Evolutionary conservation across 2,329 filamentous ascomycete species (phyloP).

Genomic region (Apiospora koreana): DNA sequence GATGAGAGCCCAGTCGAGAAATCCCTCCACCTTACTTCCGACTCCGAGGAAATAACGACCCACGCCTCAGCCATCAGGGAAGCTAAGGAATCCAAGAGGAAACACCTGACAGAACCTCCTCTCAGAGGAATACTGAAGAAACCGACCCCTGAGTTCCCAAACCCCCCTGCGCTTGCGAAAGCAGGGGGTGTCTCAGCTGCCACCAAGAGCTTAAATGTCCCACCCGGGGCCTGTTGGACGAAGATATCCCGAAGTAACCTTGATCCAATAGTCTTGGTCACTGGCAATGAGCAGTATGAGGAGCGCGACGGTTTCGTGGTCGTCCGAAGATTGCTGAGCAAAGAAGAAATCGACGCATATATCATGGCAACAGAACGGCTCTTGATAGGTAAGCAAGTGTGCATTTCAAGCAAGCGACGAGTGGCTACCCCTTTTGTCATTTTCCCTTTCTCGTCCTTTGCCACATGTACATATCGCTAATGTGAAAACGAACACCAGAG

Average conservation of each 20-base stretch:
- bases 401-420: too few relatives aligned
- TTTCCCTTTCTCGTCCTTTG: neutral
- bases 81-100: neutral
- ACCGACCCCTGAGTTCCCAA: conserved; percentile 80
- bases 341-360: conserved; percentile 87
- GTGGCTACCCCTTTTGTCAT: neutral
- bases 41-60: too few relatives aligned
- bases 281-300: conserved; percentile 88
- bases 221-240: conserved; percentile 83
- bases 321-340: conserved; percentile 81
- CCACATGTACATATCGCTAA: too few relatives aligned
- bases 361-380: conserved; percentile 79
- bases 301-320: conserved; percentile 90
- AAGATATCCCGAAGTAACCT: conserved; percentile 88
- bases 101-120: conserved; percentile 30
- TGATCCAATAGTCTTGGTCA: conserved; percentile 82
- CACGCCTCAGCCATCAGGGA: too few relatives aligned
- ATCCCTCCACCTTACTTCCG: neutral
- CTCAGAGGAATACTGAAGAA: conserved; percentile 84
- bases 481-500: too few relatives aligned
- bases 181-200: conserved; percentile 90
- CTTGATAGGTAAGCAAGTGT: conserved; percentile 36
- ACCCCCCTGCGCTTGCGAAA: conserved; percentile 82
- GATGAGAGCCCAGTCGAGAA: neutral
- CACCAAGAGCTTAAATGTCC: conserved; percentile 76